Conservation (phyloP, 1,139 yeast genomes). For the Hansenula anomala region DNA sequence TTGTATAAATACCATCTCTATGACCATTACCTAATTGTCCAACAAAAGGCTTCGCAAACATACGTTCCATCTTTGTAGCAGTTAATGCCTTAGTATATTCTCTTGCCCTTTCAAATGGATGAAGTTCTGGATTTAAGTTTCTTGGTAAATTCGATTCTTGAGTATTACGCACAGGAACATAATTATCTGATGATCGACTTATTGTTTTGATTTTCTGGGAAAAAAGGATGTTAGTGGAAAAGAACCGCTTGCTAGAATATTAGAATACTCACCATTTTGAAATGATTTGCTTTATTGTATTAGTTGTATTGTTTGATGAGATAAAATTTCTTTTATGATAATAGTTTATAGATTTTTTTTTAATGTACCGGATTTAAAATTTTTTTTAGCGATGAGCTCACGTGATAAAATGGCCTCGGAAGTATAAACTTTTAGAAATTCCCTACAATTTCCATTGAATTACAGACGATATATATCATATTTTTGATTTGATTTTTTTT, state of each 20-base stretch:
- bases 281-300: background rate
- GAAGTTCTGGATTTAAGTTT: conserved; percentile 89
- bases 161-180: conserved; percentile 86
- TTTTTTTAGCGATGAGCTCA: conserved; percentile 10
- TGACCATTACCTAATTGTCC: conserved; percentile 96
- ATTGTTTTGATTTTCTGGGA: conserved; percentile 79
- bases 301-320: too few species aligned
- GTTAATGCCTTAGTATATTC: conserved; percentile 93
- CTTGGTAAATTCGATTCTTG: conserved; percentile 87
- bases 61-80: conserved; percentile 91
- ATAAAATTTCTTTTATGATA: too few species aligned
- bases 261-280: conserved; percentile 1
- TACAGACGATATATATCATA: too few species aligned
- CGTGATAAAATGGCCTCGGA: background rate
- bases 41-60: conserved; percentile 97
- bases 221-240: conserved; percentile 1
- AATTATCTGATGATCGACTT: conserved; percentile 83
- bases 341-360: background rate
- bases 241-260: background rate
- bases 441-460: conserved; percentile 1
- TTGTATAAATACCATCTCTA: conserved; percentile 87
- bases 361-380: background rate
- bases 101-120: conserved; percentile 95
- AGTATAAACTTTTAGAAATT: conserved; percentile 2
- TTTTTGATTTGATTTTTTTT: background rate